Evolutionary conservation across 371 early-diverging fungal species (phyloP).

Genomic region (Mucor irregularis): DNA sequence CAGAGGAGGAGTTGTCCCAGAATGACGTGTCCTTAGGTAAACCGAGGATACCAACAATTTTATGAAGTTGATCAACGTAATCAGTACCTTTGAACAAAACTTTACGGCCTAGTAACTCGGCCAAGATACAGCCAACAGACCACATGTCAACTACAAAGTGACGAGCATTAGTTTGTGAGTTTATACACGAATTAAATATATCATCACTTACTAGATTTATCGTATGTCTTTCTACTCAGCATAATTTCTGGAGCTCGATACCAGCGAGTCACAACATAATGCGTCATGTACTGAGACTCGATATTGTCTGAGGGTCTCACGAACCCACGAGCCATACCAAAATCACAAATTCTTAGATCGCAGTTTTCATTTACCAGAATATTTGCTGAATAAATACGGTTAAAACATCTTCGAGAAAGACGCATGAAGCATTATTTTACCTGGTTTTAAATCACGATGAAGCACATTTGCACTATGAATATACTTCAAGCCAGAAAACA

Average conservation of each 20-base stretch:
- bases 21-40: constrained; percentile 84
- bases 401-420: no score
- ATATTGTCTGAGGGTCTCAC: constrained; percentile 14
- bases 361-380: constrained; percentile 91
- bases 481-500: constrained; percentile 85
- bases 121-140: constrained; percentile 99
- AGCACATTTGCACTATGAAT: constrained; percentile 90
- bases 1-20: constrained; percentile 44
- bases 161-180: no score
- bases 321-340: constrained; percentile 54
- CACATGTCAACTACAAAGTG: constrained; percentile 98
- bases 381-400: no score
- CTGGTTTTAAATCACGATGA: constrained; percentile 90
- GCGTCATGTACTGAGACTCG: constrained; percentile 40
- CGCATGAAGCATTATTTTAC: no score
- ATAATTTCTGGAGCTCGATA: constrained; percentile 55
- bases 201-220: constrained; percentile 41
- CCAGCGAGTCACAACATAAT: constrained; percentile 52
- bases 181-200: no score
- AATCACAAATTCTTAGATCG: constrained; percentile 60
- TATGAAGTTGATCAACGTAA: constrained; percentile 91
- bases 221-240: constrained; percentile 39
- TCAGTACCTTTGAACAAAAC: constrained; percentile 95
- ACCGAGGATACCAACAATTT: constrained; percentile 92
- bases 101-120: constrained; percentile 92